Evolutionary conservation across 768 basidiomycete species (phyloP).

Genomic region (Lenzites betulinus): DNA sequence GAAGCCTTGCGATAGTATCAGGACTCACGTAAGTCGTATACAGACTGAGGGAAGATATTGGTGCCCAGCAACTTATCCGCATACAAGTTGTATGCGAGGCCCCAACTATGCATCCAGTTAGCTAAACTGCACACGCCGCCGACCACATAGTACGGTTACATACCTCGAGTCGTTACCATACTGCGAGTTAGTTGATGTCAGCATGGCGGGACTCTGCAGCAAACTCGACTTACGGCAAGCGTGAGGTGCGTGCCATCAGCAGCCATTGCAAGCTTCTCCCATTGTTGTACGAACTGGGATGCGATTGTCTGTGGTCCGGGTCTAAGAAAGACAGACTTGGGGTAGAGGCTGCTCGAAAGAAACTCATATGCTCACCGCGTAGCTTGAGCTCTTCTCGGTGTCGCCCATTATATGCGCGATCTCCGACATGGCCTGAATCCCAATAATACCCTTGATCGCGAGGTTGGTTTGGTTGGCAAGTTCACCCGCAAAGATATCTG

Average conservation of each 20-base stretch:
- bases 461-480: conserved; percentile 46
- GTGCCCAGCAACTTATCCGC: conserved; percentile 41
- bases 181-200: conserved; percentile 25
- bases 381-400: conserved; percentile 30
- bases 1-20: not conserved
- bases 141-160: not conserved
- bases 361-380: conserved; percentile 44
- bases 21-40: conserved; percentile 38
- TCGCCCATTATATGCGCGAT: conserved; percentile 37
- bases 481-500: conserved; percentile 43
- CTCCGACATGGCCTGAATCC: conserved; percentile 42
- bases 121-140: not conserved
- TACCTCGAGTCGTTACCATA: conserved; percentile 56
- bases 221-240: conserved; percentile 41
- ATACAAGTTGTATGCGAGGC: conserved; percentile 43
- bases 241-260: conserved; percentile 54
- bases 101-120: conserved; percentile 31
- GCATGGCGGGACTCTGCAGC: not conserved
- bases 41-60: conserved; percentile 37
- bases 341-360: no score
- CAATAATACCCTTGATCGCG: conserved; percentile 50
- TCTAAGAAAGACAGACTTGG: no score
- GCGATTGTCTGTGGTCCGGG: no score
- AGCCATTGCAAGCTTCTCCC: conserved; percentile 54
- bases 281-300: conserved; percentile 51